phyloP scores from a whole-genome alignment of 108 stramenopile genomes.

The Conticribra weissflogii region DNA sequence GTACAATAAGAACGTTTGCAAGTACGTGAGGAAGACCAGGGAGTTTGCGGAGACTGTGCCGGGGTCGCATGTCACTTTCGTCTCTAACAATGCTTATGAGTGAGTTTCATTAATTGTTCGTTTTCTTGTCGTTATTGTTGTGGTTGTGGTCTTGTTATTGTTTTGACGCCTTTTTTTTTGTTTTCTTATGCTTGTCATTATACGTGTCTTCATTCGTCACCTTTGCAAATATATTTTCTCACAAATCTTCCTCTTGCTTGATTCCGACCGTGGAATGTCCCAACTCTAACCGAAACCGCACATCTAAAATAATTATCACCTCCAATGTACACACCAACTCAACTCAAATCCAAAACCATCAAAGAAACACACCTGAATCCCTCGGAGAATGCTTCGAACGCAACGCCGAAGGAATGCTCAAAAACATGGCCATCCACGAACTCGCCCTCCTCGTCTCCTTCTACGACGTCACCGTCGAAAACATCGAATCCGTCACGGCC shows the following conservation, averaged over 20 bases:
- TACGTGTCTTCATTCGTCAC: too few species aligned
- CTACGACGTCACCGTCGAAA: slow-evolving; percentile 89
- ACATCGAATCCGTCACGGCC: slow-evolving; percentile 76
- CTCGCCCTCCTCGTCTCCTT: slow-evolving; percentile 87
- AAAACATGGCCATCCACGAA: slow-evolving; percentile 96
- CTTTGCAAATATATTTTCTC: too few species aligned
- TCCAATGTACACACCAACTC: too few species aligned
- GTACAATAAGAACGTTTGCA: slow-evolving; percentile 95
- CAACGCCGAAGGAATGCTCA: slow-evolving; percentile 92
- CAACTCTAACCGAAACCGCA: background rate
- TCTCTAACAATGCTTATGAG: slow-evolving; percentile 92
- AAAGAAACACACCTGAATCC: slow-evolving; percentile 72
- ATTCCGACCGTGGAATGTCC: too few species aligned
- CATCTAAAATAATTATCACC: background rate
- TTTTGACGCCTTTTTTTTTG: too few species aligned
- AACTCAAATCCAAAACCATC: background rate
- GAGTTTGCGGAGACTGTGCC: slow-evolving; percentile 76
- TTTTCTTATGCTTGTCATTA: too few species aligned
- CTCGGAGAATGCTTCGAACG: slow-evolving; percentile 95
- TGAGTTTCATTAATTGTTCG: slow-evolving; percentile 5
- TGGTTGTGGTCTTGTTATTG: too few species aligned
- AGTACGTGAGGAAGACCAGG: slow-evolving; percentile 88
- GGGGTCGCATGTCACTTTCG: slow-evolving; percentile 85
- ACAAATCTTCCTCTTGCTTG: too few species aligned
- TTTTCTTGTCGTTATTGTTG: too few species aligned